phyloP scores from a whole-genome alignment of 208 protist genomes.

The Leishmania major region DNA sequence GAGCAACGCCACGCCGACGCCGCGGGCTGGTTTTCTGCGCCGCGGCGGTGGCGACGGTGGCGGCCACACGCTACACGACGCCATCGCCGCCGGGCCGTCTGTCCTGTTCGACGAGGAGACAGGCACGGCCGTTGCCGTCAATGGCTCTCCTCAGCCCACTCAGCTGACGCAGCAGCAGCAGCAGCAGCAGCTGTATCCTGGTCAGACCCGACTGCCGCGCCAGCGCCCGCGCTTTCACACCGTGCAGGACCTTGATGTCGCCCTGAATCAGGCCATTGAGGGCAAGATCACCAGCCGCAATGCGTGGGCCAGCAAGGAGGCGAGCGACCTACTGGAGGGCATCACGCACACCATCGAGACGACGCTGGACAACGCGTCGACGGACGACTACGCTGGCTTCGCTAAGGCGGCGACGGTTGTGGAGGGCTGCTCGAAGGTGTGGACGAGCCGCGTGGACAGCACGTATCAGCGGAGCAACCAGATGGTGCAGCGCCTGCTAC shows the following conservation, averaged over 20 bases:
- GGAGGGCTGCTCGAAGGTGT: slow-evolving; percentile 93
- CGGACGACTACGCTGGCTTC: slow-evolving; percentile 88
- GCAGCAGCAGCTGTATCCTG: slow-evolving; percentile 5
- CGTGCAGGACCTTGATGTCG: slow-evolving; percentile 84
- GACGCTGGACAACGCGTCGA: slow-evolving; percentile 60
- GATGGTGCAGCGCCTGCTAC: slow-evolving; percentile 86
- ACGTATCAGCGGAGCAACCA: slow-evolving; percentile 87
- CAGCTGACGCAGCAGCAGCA: slow-evolving; percentile 30
- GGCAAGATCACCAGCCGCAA: slow-evolving; percentile 92
- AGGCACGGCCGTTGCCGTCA: slow-evolving; percentile 16
- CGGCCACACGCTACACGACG: slow-evolving; percentile 14
- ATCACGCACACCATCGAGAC: slow-evolving; percentile 89
- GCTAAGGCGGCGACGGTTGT: slow-evolving; percentile 92
- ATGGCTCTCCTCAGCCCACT: slow-evolving; percentile 43
- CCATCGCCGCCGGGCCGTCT: slow-evolving; percentile 54
- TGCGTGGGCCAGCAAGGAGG: slow-evolving; percentile 87
- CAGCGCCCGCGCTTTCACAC: slow-evolving; percentile 85
- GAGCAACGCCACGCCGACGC: slow-evolving; percentile 10
- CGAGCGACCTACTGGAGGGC: slow-evolving; percentile 87
- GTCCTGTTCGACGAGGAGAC: slow-evolving; percentile 62
- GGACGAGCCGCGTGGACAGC: slow-evolving; percentile 91
- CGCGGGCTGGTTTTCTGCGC: slow-evolving; percentile 17
- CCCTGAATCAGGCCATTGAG: slow-evolving; percentile 88
- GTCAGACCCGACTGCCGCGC: slow-evolving; percentile 35
- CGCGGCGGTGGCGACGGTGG: slow-evolving; percentile 5